Percentiles rank a stretch among this genome's conserved stretches.
phyloP scores from a whole-genome alignment of 2,329 filamentous ascomycete genomes.

The Trichoderma sp. region DNA sequence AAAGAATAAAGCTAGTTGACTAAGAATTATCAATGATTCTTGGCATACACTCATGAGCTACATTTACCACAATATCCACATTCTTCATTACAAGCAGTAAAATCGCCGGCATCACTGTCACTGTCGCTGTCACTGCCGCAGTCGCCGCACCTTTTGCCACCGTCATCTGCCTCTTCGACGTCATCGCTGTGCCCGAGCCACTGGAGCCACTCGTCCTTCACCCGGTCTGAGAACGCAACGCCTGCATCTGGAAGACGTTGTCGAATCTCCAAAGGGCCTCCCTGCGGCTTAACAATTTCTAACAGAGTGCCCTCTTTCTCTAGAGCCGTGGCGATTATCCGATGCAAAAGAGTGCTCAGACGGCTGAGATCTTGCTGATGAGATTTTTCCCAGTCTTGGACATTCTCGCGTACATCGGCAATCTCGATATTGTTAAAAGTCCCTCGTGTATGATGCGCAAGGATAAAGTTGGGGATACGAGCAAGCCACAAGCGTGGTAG shows the following conservation, averaged over 20 bases:
- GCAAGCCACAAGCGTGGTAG: constrained; percentile 44
- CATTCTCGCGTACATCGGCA: constrained; percentile 30
- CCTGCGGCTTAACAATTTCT: constrained; percentile 26
- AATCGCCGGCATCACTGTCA: constrained; percentile 24
- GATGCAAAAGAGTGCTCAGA: constrained; percentile 28
- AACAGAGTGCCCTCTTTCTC: constrained; percentile 23
- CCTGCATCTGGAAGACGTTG: constrained; percentile 27
- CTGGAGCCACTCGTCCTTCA: constrained; percentile 27
- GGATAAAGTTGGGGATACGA: constrained; percentile 40
- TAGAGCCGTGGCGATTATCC: constrained; percentile 22
- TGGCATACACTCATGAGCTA: neutral
- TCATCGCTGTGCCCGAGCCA: constrained; percentile 24
- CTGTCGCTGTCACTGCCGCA: constrained; percentile 23
- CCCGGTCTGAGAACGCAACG: constrained; percentile 26
- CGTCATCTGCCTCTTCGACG: neutral
- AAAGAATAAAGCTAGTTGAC: neutral
- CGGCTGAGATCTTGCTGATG: constrained; percentile 32
- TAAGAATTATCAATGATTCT: neutral
- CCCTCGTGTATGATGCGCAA: constrained; percentile 41
- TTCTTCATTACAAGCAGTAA: constrained; percentile 29
- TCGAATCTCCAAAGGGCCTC: constrained; percentile 27
- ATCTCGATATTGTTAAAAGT: constrained; percentile 38
- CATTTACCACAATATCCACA: constrained; percentile 33
- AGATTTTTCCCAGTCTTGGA: constrained; percentile 38
- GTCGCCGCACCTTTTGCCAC: constrained; percentile 17